phyloP scores from a whole-genome alignment of 2,329 filamentous ascomycete species.

The Teratosphaeria viscida region DNA sequence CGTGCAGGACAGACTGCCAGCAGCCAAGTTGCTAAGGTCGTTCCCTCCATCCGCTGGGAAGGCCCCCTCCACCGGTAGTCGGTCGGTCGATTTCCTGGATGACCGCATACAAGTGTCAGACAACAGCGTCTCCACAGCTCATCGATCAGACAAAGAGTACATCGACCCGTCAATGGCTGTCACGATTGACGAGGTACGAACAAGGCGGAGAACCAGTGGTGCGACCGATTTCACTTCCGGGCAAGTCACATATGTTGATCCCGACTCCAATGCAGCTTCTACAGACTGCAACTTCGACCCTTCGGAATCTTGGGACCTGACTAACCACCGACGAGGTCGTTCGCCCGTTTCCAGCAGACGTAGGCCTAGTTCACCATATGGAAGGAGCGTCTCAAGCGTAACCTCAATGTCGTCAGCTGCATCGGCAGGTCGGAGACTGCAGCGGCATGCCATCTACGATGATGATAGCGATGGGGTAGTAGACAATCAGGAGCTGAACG shows the following conservation, averaged over 20 bases:
- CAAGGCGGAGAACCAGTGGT: slow-evolving; percentile 2
- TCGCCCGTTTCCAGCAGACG: slow-evolving; percentile 25
- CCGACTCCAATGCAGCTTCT: slow-evolving; percentile 31
- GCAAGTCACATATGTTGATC: slow-evolving; percentile 23
- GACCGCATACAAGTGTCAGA: slow-evolving; percentile 22
- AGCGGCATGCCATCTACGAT: neutral
- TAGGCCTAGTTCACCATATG: slow-evolving; percentile 25
- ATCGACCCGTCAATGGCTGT: slow-evolving; percentile 37
- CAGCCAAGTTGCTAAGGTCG: slow-evolving; percentile 56
- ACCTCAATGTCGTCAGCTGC: slow-evolving; percentile 12
- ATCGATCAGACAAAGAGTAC: slow-evolving; percentile 37
- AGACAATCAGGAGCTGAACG: neutral
- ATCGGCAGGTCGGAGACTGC: slow-evolving; percentile 2
- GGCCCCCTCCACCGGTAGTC: slow-evolving; percentile 3
- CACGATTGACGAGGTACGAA: slow-evolving; percentile 32
- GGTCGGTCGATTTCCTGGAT: slow-evolving; percentile 6
- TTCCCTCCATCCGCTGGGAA: slow-evolving; percentile 44
- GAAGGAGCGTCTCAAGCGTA: slow-evolving; percentile 18
- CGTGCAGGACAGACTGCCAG: slow-evolving; percentile 63
- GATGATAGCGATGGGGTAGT: neutral
- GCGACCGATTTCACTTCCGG: slow-evolving; percentile 10
- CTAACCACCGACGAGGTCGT: slow-evolving; percentile 26
- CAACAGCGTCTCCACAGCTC: slow-evolving; percentile 27
- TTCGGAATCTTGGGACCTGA: slow-evolving; percentile 32
- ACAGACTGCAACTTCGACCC: slow-evolving; percentile 35